Evolutionary conservation across 306 rosid species (phyloP).

Genomic region (Vigna reflexopilosa): DNA sequence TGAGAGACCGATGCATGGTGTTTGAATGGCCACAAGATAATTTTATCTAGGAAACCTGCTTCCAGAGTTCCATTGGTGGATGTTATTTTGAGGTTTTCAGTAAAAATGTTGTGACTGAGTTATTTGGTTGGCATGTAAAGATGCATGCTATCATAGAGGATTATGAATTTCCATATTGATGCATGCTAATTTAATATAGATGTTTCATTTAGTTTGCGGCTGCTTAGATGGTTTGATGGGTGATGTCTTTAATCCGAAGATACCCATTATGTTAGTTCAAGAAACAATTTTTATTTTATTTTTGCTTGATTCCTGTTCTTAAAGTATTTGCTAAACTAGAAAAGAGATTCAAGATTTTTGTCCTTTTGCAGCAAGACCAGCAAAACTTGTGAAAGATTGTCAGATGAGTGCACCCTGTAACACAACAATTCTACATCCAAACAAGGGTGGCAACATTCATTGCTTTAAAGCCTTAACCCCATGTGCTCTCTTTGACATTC

Average conservation of each 20-base stretch:
- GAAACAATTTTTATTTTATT: background rate
- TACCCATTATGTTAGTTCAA: background rate
- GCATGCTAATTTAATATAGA: slow-evolving; percentile 12
- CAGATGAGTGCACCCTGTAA: slow-evolving; percentile 53
- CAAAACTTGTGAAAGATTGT: slow-evolving; percentile 51
- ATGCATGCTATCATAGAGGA: background rate
- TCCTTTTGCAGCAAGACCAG: slow-evolving; percentile 48
- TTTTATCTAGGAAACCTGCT: slow-evolving; percentile 8
- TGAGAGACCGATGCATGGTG: background rate
- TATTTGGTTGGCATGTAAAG: background rate
- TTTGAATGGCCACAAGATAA: background rate
- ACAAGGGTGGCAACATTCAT: slow-evolving; percentile 56
- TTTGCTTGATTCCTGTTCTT: slow-evolving; percentile 7
- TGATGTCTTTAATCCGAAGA: slow-evolving; percentile 18
- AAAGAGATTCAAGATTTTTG: slow-evolving; percentile 9
- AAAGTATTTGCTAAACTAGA: background rate
- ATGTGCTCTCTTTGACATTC: slow-evolving; percentile 57
- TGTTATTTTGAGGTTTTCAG: slow-evolving; percentile 3
- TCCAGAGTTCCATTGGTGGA: background rate
- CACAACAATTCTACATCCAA: slow-evolving; percentile 53
- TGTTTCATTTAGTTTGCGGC: background rate
- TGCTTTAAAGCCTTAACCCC: slow-evolving; percentile 55
- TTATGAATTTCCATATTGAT: slow-evolving; percentile 30
- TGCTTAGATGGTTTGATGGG: slow-evolving; percentile 1
- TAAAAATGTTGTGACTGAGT: background rate